phyloP scores from a whole-genome alignment of 805 yeast species.

The Brettanomyces sp. region DNA sequence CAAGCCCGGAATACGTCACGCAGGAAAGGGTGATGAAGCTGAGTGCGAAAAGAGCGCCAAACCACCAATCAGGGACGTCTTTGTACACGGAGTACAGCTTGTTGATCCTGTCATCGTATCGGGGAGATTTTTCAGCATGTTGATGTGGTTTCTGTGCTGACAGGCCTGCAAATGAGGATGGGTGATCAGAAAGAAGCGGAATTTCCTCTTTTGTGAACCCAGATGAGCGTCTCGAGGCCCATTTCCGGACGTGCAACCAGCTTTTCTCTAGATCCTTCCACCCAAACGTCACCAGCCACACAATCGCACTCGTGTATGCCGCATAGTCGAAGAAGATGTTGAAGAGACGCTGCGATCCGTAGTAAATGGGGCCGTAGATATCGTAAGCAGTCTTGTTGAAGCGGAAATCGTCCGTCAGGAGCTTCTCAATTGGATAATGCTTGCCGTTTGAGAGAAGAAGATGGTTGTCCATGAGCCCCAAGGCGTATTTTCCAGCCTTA shows the following conservation, averaged over 20 bases:
- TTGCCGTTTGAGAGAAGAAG: slow-evolving; percentile 30
- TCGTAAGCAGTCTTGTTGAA: slow-evolving; percentile 39
- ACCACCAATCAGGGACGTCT: slow-evolving; percentile 39
- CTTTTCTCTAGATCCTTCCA: slow-evolving; percentile 12
- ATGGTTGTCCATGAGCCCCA: slow-evolving; percentile 40
- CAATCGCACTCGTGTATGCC: slow-evolving; percentile 38
- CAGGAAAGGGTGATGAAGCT: slow-evolving; percentile 28
- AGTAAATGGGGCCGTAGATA: slow-evolving; percentile 33
- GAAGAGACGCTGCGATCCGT: slow-evolving; percentile 42
- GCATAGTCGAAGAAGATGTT: slow-evolving; percentile 46
- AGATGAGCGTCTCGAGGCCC: background rate
- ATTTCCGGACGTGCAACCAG: slow-evolving; percentile 1
- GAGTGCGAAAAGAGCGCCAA: slow-evolving; percentile 23
- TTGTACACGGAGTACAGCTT: slow-evolving; percentile 28
- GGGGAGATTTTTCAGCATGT: slow-evolving; percentile 7
- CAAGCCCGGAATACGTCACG: slow-evolving; percentile 21
- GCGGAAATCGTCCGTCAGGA: slow-evolving; percentile 29
- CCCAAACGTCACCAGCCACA: slow-evolving; percentile 31
- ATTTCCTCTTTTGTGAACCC: background rate
- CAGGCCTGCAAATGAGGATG: background rate
- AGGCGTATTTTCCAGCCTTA: slow-evolving; percentile 19
- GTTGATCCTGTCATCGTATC: slow-evolving; percentile 34
- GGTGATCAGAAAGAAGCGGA: background rate
- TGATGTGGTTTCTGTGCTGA: background rate
- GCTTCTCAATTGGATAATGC: slow-evolving; percentile 31